Base-by-base conservation (phyloP, 2,329 filamentous ascomycete genomes). In the Lithohypha guttulata region DNA sequence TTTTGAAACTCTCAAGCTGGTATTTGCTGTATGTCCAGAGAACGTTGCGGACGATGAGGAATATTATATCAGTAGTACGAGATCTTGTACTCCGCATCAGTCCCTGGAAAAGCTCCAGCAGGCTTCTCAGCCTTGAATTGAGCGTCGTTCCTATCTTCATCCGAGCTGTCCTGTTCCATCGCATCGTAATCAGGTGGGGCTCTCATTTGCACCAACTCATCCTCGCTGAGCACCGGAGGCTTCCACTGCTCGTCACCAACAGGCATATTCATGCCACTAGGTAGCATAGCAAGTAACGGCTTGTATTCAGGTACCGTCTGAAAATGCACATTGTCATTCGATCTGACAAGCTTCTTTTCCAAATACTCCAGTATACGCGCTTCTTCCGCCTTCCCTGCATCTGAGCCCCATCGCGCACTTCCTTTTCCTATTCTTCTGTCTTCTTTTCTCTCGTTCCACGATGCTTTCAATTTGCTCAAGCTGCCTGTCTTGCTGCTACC, bases 241-340 rank as follows among this genome's bases (percentile, higher is more conserved):
- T 71, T 65, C 51, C 78, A 95, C 27, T 41, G 47, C 14, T 51
- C 47, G 7, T 44, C 41, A 15, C 20, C 35, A n/a, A 49, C 39
- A 48, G 93, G 81, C 38, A 94, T 85, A 53, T 95, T 87, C 46
- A 89, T 75, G 2, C 89, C 89, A 1, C 83, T 89, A 0, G 91
- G 89, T 65, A 96, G 81, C 44, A 76, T 79, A 5, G 82, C 73
- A 3, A 93, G 61, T 7, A 95, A 64, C 0, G 81, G 73, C 10
- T 78, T 79, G 3, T 74, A 71, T 0, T 81, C 70, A 0, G 87
- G 85, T 21, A 96, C 72, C 2, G 68, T 41, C 56, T 94, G 85
- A 0, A 85, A 80, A 44, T 87, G 84, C 52, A 94, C 79, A 77
- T 84, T 93, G 59, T 95, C 85, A 55, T 98, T 98, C 61, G 86